Percentiles rank a stretch among this genome's conserved stretches.
Conservation (phyloP, 371 early-diverging fungal species). For the Actinomortierella wolfii region DNA sequence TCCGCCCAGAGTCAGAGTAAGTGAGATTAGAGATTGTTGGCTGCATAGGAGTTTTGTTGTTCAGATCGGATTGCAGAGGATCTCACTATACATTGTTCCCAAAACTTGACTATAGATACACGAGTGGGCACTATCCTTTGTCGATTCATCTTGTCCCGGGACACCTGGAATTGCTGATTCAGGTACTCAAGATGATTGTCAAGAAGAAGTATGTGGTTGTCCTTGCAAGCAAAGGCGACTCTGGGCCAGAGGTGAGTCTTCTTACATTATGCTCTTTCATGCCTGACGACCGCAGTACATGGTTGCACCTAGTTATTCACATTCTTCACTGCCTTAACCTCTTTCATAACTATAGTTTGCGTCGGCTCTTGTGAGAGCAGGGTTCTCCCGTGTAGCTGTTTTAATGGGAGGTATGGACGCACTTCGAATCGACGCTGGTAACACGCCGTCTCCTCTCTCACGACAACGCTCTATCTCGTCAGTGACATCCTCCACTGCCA, state of each 20-base stretch:
- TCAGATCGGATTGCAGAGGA: not conserved
- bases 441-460: no score
- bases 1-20: slow-evolving; percentile 64
- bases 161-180: slow-evolving; percentile 54
- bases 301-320: not conserved
- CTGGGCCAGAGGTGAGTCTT: slow-evolving; percentile 58
- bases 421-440: slow-evolving; percentile 31
- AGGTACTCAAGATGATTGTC: slow-evolving; percentile 52
- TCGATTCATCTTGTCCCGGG: slow-evolving; percentile 58
- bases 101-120: slow-evolving; percentile 60
- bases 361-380: slow-evolving; percentile 51
- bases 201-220: slow-evolving; percentile 66
- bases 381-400: slow-evolving; percentile 56
- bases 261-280: not conserved
- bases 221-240: slow-evolving; percentile 51
- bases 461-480: not conserved
- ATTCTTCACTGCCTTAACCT: not conserved
- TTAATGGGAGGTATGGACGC: slow-evolving; percentile 67
- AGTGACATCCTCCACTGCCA: not conserved
- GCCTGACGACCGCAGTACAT: not conserved
- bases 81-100: no score
- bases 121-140: slow-evolving; percentile 59
- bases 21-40: no score
- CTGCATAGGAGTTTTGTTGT: not conserved
- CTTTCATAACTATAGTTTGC: slow-evolving; percentile 51